A percentile compares a stretch with the other conserved stretches of the same genome.
Conservation (phyloP, 805 yeast species). For the Starmera caribaea region DNA sequence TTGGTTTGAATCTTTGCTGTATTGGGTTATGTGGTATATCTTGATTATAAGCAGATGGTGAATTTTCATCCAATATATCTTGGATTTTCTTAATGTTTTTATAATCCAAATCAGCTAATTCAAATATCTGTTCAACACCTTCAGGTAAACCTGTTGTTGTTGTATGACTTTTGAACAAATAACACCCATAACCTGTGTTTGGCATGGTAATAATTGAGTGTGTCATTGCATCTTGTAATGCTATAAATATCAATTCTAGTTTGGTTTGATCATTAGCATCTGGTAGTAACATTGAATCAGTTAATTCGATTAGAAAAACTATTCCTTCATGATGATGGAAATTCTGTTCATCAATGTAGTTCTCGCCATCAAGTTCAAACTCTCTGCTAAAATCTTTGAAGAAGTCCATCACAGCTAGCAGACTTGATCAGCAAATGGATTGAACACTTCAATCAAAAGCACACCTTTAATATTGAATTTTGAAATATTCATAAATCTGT, state of each 20-base stretch:
- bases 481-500: no score
- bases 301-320: constrained; percentile 50
- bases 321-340: constrained; percentile 43
- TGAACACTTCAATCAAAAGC: no score
- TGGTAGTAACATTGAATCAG: constrained; percentile 33
- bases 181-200: constrained; percentile 67
- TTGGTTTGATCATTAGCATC: constrained; percentile 32
- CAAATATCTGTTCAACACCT: constrained; percentile 42
- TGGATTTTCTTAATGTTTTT: constrained; percentile 47
- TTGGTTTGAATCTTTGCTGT: constrained; percentile 20
- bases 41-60: constrained; percentile 7
- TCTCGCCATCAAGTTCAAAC: neutral
- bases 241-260: constrained; percentile 41
- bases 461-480: no score
- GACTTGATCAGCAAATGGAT: no score
- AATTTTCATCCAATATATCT: constrained; percentile 38
- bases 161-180: constrained; percentile 41
- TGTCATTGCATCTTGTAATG: constrained; percentile 53
- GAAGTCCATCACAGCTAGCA: no score
- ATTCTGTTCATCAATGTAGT: no score
- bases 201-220: constrained; percentile 58
- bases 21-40: constrained; percentile 16
- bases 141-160: constrained; percentile 23
- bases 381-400: neutral
- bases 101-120: constrained; percentile 44